Conservation (phyloP, 225 moss, liverwort and hornwort genomes). For the Neckera pumila region DNA sequence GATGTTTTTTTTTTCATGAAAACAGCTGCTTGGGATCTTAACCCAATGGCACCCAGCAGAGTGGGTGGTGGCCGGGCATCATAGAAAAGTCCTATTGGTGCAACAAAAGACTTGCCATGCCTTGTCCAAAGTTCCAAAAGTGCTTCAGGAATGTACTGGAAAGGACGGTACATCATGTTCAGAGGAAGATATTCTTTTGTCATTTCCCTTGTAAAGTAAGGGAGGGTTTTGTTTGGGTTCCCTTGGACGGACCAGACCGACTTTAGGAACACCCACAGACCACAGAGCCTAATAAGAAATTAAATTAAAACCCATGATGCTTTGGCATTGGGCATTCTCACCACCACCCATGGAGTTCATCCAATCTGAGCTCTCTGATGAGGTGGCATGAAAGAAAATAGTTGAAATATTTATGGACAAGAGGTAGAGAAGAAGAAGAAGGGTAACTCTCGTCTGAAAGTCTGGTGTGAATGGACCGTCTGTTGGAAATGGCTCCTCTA, state of each 20-base stretch:
- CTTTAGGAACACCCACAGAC: background rate
- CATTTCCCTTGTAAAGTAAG: background rate
- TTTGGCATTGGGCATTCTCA: too few relatives aligned
- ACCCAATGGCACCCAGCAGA: background rate
- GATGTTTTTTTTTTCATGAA: too few relatives aligned
- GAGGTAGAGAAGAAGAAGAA: background rate
- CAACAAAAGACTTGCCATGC: background rate
- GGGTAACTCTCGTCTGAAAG: fast-evolving
- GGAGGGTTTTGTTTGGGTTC: background rate
- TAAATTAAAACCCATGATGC: background rate
- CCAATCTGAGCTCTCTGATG: background rate
- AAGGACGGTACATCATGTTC: background rate
- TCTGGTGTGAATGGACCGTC: fast-evolving
- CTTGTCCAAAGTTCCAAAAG: background rate
- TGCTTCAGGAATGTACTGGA: background rate
- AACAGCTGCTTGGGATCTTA: too few relatives aligned
- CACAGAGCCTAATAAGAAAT: background rate
- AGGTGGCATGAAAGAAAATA: background rate
- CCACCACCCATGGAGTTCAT: background rate
- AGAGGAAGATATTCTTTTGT: background rate
- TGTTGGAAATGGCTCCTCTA: background rate
- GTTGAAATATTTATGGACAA: too few relatives aligned
- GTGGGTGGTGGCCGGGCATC: background rate
- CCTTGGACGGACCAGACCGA: background rate
- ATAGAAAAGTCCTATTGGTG: background rate